Base-by-base conservation (phyloP, 2,329 filamentous ascomycete species). In the Arthrobotrys pseudoclavata region DNA sequence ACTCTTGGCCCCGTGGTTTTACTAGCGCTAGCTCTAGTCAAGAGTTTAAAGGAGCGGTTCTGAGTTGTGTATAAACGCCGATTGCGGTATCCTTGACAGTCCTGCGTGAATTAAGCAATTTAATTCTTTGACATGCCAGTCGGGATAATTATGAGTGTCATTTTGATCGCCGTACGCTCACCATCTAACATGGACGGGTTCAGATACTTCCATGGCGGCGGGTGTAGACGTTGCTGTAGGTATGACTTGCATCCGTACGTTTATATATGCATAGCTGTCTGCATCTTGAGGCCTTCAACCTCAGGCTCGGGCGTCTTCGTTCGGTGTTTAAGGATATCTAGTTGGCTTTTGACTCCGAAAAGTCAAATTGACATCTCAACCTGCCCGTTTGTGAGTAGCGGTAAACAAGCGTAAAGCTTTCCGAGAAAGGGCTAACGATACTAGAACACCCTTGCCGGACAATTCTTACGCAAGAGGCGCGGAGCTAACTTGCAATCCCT, bases 341-440 rank as follows among this genome's bases (percentile, higher is more conserved):
- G 48, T 18, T 67, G 48, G 55, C 13, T 52, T 15, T 66, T 37
- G 29, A 50, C 61, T 50, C 45, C 45, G 29, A 62, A 18, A 40
- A 29, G 48, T 42, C 26, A 37, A 60, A 48, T 42, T 74, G 69
- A 74, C 69, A 74, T 40, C 26, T 68, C 31, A 62, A 74, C 61
- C 57, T 74, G 61, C 69, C 69, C 12, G 18, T 45, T 61, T 40
- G 18, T 40, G 34, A 26, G 29, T 55, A 57, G 53, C 31, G 29
- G 53, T 40, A 4, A 15, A 57, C 31, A 57, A 18, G 18, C 22
- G 15, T 24, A 45, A 47, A 26, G 53, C 4, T 52, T 15, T 53
- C 37, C 29, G 22, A 45, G 42, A 29, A 57, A 22, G 3, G 29
- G 29, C 29, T 57, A 57, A 37, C 31, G 3, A 15, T 22, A 9